Evolutionary conservation across 2,329 filamentous ascomycete species (phyloP), one percentile per base, ranked within the genome.

Genomic region (Bipolaris gigantea): DNA sequence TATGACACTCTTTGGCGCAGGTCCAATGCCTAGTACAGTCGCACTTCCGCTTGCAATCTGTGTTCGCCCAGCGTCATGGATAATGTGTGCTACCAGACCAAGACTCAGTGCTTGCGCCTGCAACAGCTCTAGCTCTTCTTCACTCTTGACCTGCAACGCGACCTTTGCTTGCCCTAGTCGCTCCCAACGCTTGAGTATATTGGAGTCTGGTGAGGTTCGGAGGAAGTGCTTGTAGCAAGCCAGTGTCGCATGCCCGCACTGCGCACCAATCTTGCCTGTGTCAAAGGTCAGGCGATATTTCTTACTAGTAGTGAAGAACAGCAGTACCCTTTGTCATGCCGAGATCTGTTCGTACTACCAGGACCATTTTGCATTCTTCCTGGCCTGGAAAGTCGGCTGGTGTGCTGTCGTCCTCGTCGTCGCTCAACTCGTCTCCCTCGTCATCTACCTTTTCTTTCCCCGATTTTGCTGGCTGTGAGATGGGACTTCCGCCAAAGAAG

Each of bases 11-110:
- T 89, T 92, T 0, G 93, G 93, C 23, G 88, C 93, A 54, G 85
- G 77, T 32, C 77, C 80, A 54, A 82, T 86, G 0, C 94, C 94
- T 47, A 99, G 79, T 38, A 99, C 94, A 0, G 94, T 99, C 73
- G 90, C 83, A 74, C 92, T 97, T 16, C 94, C 93, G 39, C 89
- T 87, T 48, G 92, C 92, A 75, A 99, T 97, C 83, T 99, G 94
- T 41, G 94, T 99, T 57, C 94, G 85, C 13, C 94, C 94, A n/a
- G 94, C 94, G 76, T 99, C 94, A 68, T 90, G 87, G 62, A 99
- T 93, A 48, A 96, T 86, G 73, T 93, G 89, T 48, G 93, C 91
- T 56, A 91, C 92, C 55, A 99, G 76, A 1, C 94, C 93, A 54
- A 97, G 73, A 71, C 87, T 90, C 59, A 90, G 82, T 3, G 94